Evolutionary conservation across 139 green algal genomes (phyloP), one percentile per base, ranked within the genome.

Genomic region (Bryopsis sp.): DNA sequence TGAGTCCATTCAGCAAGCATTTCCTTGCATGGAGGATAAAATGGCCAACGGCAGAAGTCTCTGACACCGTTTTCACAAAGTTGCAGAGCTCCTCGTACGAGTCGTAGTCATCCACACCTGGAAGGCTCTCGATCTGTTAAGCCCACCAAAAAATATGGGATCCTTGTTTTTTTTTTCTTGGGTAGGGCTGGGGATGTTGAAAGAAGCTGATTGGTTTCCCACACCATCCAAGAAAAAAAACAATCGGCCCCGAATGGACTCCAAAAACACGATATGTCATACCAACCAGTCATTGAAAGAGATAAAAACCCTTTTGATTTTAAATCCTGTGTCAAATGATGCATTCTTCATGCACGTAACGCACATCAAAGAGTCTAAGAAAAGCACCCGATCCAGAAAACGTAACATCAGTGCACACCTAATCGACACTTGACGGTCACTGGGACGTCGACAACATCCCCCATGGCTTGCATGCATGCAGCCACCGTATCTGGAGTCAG

Each of bases 1-100:
- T 91, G 3, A 98, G 79, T 19, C 92, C 92, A 54, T 87, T 86
- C 2, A 98, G 87, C 29, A 96, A 79, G 72, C 88, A 94, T 78
- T 98, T 98, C 66, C 93, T 84, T 4, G 90, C 81, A 72, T 98
- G 93, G 3, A 98, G 80, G 62, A 97, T 82, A 68, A 98, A 98
- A 79, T 97, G 93, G 22, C 31, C 29, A 8, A 90, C 79, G 2
- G 70, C 50, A 8, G 83, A 84, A 22, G 72, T 36, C 47, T 75
- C 70, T 2, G 86, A 86, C 11, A 96, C 90, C 31, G 39, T 58
- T 26, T 66, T 66, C 35, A 75, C 47, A 37, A 79, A 79, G 7
- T 72, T 47, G 24, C 5, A 39, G 5, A 79, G 47, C 22, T 79
- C 61, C 5, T 70, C 54, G 65, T 79, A 79, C 5, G 65, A 73